A percentile compares a stretch with the other conserved stretches of the same genome.
phyloP scores from a whole-genome alignment of 2,329 filamentous ascomycete genomes.

The Aspergillus vadensis region DNA sequence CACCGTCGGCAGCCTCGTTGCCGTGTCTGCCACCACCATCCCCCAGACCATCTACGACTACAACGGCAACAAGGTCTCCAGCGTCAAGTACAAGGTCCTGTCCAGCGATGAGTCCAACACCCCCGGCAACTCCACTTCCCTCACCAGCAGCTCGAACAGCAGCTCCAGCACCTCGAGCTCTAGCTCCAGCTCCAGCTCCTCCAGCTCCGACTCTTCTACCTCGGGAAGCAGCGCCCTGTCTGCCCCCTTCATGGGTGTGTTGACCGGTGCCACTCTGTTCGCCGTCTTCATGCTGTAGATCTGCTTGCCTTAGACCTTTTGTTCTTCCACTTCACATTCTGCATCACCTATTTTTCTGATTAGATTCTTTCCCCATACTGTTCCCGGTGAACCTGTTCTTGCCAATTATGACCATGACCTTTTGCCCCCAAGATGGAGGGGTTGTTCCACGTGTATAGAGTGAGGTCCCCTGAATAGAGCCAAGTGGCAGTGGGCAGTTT shows the following conservation, averaged over 20 bases:
- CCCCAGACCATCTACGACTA: constrained; percentile 59
- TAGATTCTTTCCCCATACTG: neutral
- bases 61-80: constrained; percentile 61
- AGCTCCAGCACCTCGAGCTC: constrained; percentile 19
- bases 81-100: constrained; percentile 62
- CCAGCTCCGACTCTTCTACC: neutral
- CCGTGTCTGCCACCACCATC: constrained; percentile 59
- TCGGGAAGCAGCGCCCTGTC: constrained; percentile 17
- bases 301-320: neutral
- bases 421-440: neutral
- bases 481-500: constrained; percentile 1
- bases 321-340: neutral
- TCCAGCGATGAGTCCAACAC: constrained; percentile 56
- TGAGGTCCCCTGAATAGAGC: constrained; percentile 4
- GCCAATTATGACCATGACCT: constrained; percentile 1
- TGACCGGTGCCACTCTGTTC: constrained; percentile 32
- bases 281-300: constrained; percentile 32
- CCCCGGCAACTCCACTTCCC: constrained; percentile 46
- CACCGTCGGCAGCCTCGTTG: constrained; percentile 65
- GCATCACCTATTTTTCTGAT: neutral
- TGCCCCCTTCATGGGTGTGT: constrained; percentile 27
- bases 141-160: constrained; percentile 22
- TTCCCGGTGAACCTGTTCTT: constrained; percentile 8
- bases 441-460: neutral
- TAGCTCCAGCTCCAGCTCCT: constrained; percentile 24